phyloP scores from a whole-genome alignment of 2,329 filamentous ascomycete species.

The Penicillium sp. region DNA sequence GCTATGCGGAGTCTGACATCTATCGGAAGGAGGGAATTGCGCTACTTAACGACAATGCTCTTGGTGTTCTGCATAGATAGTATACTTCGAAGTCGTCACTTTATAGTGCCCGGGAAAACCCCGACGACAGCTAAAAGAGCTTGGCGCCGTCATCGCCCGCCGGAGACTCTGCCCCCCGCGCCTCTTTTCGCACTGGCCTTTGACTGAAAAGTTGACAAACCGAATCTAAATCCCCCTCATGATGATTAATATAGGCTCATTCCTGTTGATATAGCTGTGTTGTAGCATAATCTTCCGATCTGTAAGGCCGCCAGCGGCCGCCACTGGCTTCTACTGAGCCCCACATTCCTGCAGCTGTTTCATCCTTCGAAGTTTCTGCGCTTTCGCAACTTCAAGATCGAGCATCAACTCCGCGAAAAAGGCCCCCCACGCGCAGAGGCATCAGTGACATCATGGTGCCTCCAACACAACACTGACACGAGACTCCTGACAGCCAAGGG shows the following conservation, averaged over 20 bases:
- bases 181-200: background rate
- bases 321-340: background rate
- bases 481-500: background rate
- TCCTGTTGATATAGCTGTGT: background rate
- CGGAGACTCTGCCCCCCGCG: too few species aligned
- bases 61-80: constrained; percentile 7
- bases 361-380: background rate
- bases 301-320: background rate
- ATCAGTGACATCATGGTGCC: background rate
- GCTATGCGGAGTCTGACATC: constrained; percentile 14
- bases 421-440: background rate
- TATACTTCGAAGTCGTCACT: background rate
- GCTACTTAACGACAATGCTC: constrained; percentile 8
- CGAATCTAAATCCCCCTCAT: background rate
- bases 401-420: background rate
- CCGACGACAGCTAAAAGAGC: background rate
- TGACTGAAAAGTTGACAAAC: background rate
- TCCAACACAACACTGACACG: background rate
- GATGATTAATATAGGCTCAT: background rate
- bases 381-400: background rate
- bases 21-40: constrained; percentile 12
- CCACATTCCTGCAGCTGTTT: background rate
- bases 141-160: background rate
- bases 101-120: background rate
- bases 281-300: background rate